Percentiles rank a stretch among this genome's conserved stretches.
Evolutionary conservation across 306 rosid species (phyloP).

Genomic region (Prunus davidiana): DNA sequence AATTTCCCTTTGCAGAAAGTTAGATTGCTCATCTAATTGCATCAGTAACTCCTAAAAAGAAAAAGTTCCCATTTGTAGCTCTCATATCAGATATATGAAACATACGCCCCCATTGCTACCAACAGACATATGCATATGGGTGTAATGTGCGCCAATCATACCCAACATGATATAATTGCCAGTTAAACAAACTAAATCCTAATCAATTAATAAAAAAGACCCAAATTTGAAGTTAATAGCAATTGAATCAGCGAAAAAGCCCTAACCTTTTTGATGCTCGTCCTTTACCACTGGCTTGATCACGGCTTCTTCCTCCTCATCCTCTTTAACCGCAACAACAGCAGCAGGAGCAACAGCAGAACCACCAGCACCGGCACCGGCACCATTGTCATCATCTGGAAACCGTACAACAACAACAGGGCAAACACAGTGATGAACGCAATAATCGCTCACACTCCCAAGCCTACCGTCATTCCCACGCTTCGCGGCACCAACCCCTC

Average conservation of each 20-base stretch:
- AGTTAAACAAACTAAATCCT: not conserved
- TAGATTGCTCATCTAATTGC: not conserved
- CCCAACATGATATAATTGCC: not conserved
- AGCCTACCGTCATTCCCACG: slow-evolving; percentile 86
- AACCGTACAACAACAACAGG: slow-evolving; percentile 93
- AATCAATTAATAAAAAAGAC: not conserved
- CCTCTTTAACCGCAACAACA: slow-evolving; percentile 35
- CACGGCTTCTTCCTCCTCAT: slow-evolving; percentile 42
- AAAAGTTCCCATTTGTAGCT: not conserved
- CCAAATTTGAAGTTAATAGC: not conserved
- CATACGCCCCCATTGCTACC: not conserved
- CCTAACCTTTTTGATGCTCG: slow-evolving; percentile 58
- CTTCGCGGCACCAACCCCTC: slow-evolving; percentile 80
- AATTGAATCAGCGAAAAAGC: slow-evolving; percentile 7
- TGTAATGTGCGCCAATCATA: not conserved
- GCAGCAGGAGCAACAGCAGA: slow-evolving; percentile 27
- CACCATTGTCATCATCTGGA: slow-evolving; percentile 62
- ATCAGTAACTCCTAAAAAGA: not conserved
- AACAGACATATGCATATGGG: no score
- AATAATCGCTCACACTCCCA: slow-evolving; percentile 94
- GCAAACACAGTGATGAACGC: slow-evolving; percentile 93
- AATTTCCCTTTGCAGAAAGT: not conserved
- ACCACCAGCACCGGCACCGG: not conserved
- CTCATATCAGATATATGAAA: not conserved
- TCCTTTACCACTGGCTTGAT: slow-evolving; percentile 30